These are phyloP conservation scores for Aspergillus novofumigatus DNA, from an alignment of 2,329 filamentous ascomycete species.

Conservation along the genomic window DNA sequence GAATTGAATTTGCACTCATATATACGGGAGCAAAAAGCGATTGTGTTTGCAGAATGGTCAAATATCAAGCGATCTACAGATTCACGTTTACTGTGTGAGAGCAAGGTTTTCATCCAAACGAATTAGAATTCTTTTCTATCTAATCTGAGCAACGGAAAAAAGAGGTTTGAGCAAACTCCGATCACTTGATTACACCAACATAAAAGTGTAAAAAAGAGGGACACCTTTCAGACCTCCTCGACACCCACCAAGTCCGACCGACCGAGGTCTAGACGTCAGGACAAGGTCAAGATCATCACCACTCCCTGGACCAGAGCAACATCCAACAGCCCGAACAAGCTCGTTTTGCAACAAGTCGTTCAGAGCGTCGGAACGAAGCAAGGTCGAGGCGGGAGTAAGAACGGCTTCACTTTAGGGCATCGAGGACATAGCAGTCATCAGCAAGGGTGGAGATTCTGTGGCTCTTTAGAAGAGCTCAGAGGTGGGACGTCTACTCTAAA, in stretches of 20 bases:
- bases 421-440: conserved; percentile 85
- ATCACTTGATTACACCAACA: conserved; percentile 9
- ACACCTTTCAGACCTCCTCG: conserved; percentile 85
- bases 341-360: conserved; percentile 18
- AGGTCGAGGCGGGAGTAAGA: conserved; percentile 47
- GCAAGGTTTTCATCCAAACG: too few species aligned
- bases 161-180: neutral
- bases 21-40: too few species aligned
- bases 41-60: too few species aligned
- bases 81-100: neutral
- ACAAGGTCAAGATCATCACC: conserved; percentile 92
- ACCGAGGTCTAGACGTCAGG: conserved; percentile 69
- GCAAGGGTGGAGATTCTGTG: conserved; percentile 89
- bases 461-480: conserved; percentile 91
- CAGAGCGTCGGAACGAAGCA: conserved; percentile 8
- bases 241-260: conserved; percentile 72
- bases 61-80: too few species aligned
- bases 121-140: neutral
- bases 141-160: neutral
- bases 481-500: conserved; percentile 93
- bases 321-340: conserved; percentile 34
- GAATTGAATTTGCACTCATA: neutral
- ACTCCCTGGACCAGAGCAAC: conserved; percentile 67
- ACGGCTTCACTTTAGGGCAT: conserved; percentile 80
- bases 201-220: conserved; percentile 52